phyloP scores from a whole-genome alignment of 2,329 filamentous ascomycete genomes.

The Rhexocercosporidium sp. region DNA sequence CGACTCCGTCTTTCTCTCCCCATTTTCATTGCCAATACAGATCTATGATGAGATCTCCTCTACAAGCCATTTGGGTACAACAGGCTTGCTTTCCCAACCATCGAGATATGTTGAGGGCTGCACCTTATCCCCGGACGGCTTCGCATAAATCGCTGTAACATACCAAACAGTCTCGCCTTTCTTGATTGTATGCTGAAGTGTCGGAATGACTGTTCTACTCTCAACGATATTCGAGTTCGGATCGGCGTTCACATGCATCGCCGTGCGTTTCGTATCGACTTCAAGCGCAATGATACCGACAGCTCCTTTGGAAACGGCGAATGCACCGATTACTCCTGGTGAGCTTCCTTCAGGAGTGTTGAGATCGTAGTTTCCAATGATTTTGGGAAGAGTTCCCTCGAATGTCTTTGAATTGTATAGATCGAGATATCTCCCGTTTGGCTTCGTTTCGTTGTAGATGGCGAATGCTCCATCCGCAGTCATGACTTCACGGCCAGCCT shows the following conservation, averaged over 20 bases:
- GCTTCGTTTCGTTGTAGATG: constrained; percentile 59
- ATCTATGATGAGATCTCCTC: constrained; percentile 35
- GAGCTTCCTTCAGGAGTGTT: constrained; percentile 59
- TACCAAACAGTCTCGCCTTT: constrained; percentile 68
- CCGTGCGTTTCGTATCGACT: constrained; percentile 46
- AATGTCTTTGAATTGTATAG: constrained; percentile 50
- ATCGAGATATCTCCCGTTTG: constrained; percentile 56
- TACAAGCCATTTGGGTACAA: constrained; percentile 64
- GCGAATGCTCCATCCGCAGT: constrained; percentile 79
- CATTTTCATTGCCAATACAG: not conserved
- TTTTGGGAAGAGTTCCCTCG: constrained; percentile 59
- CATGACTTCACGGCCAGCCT: constrained; percentile 64
- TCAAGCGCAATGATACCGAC: constrained; percentile 61
- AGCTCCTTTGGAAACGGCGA: constrained; percentile 60
- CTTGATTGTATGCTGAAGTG: constrained; percentile 65
- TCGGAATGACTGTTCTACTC: constrained; percentile 73
- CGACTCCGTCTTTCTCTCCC: too few species aligned
- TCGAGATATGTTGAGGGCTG: constrained; percentile 58
- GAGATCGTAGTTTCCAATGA: constrained; percentile 66
- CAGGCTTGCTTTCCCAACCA: constrained; percentile 65
- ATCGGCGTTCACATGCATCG: constrained; percentile 75
- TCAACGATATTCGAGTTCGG: constrained; percentile 80
- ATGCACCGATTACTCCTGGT: constrained; percentile 56
- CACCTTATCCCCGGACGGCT: constrained; percentile 61
- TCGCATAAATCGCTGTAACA: constrained; percentile 72